phyloP scores from a whole-genome alignment of 164 flowering plant genomes.

The Akebia trifoliata region DNA sequence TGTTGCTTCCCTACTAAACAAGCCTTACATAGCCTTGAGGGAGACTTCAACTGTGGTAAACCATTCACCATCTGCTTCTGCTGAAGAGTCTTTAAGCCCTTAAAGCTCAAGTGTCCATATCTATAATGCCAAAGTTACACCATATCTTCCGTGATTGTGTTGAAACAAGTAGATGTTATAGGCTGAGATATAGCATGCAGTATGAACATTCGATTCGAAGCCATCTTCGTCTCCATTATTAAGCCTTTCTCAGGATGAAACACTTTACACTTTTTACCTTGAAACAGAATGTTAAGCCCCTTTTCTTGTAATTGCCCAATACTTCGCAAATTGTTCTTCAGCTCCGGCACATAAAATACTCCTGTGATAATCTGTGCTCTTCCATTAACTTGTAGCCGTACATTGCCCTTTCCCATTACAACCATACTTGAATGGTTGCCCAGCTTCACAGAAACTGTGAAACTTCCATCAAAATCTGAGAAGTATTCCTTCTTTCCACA shows the following conservation, averaged over 20 bases:
- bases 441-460: background rate
- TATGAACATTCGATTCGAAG: background rate
- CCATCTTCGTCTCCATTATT: background rate
- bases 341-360: slow-evolving; percentile 4
- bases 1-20: slow-evolving; percentile 8
- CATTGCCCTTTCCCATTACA: slow-evolving; percentile 1
- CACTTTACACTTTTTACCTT: background rate
- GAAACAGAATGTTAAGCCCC: background rate
- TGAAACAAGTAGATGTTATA: too few relatives aligned
- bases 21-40: background rate
- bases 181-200: too few relatives aligned
- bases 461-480: background rate
- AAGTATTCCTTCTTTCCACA: background rate
- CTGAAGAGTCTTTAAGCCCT: too few relatives aligned
- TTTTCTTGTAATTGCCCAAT: slow-evolving; percentile 8
- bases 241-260: background rate
- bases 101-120: too few relatives aligned
- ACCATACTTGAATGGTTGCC: background rate
- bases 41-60: background rate
- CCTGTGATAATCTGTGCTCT: background rate
- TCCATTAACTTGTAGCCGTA: background rate
- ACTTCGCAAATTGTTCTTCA: slow-evolving; percentile 6
- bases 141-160: too few relatives aligned
- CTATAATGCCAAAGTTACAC: too few relatives aligned
- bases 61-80: slow-evolving; percentile 5